Base-by-base conservation (phyloP, 257 asterid species). In the Penstemon davidsonii region DNA sequence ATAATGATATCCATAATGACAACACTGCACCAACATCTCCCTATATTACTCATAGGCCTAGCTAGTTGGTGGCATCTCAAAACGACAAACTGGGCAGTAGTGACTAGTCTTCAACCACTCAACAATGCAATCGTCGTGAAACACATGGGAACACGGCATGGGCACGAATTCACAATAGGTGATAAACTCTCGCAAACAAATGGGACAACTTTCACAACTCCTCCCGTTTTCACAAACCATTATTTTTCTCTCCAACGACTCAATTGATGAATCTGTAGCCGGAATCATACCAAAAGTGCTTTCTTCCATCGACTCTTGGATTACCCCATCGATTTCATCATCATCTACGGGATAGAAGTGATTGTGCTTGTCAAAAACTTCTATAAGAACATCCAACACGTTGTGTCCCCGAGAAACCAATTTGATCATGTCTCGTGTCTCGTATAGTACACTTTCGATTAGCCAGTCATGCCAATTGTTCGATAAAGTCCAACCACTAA, bases 121-220 rank as follows among this genome's bases (percentile, higher is more conserved):
- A 8, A 25, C 5, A 40, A 71, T 62, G 57, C 75, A 71, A 4
- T 41, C 63, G 12, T 8, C 49, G 25, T 71, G 75, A 44, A 71
- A 71, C 55, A 40, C 43, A 54, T 71, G 75, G 40, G 10, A 11
- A 25, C 75, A 71, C 9, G 69, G 69, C 69, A 71, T 71, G 3
- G 1, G 8, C 3, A 44, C 4, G 3, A 0, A 56, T 9, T 71
- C 56, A 5, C 69, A 11, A 18, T 3, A n/a, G 5, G 50, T 3
- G 6, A 1, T 6, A 3, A 69, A 7, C 7, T 55, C 71, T 33
- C 64, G 71, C 65, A 63, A 4, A 61, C 76, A 72, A 56, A 62
- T 40, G 0, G 47, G 3, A 33, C 75, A 62, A 50, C 39, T 62
- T 37, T 3, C 59, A 18, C 37, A 3, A 54, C 9, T 15, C 2